Evolutionary conservation across 345 rosid genomes (phyloP), one percentile per base, ranked within the genome.

Genomic region (Firmiana major): DNA sequence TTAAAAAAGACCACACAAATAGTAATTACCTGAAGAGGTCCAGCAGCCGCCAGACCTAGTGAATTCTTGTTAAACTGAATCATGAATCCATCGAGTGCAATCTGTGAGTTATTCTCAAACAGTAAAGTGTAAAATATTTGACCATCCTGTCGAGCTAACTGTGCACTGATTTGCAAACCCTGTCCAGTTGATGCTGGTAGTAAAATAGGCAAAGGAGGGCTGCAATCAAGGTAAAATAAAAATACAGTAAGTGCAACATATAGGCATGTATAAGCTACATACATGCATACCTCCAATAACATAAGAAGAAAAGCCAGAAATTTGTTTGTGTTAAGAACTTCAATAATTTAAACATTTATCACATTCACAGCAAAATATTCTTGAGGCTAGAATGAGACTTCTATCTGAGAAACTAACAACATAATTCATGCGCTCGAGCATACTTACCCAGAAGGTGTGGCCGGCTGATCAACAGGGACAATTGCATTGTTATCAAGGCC

Each of bases 1-100:
- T 17, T 68, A 70, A 26, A 58, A 24, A 19, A 68, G 74, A 75
- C 43, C 17, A 45, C 26, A 76, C 19, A 70, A 51, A 21, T 15
- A 46, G 9, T 15, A 69, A 75, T 78, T 85, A 96, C 99, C 97
- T 97, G 99, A 82, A 97, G 89, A 63, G 98, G 87, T 79, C 91
- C 97, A 70, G 90, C 91, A 85, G 99, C 92, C 22, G 98, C 97
- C 77, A 97, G 97, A 67, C 99, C 99, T 60, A 94, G 86, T 54
- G 97, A 83, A 75, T 97, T 97, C 90, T 94, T 97, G 91, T 97
- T 97, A 79, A 97, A 97, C 63, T 94, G 99, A 83, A 97, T 97
- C 99, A 97, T 89, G 89, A 97, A 97, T 46, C 99, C 99, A 84
- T 97, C 99, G 76, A 97, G 97, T 24, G 93, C 80, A 65, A 78